These are phyloP conservation scores for Pseudogymnoascus sp. DNA, from an alignment of 2,329 filamentous ascomycete genomes.

Conservation along the genomic window DNA sequence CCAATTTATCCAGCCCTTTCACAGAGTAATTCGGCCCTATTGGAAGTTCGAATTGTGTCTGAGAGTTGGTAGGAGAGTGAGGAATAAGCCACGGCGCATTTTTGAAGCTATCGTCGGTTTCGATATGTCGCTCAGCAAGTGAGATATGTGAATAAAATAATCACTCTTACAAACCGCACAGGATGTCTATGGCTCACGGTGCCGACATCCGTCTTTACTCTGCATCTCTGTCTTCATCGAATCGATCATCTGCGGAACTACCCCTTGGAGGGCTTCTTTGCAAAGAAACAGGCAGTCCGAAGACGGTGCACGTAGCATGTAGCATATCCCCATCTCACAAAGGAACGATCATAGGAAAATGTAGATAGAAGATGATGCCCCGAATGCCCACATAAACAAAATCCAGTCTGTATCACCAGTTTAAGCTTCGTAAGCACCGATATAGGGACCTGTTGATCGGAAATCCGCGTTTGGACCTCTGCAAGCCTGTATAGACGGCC, in stretches of 20 bases:
- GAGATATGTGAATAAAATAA: neutral
- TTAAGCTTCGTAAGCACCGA: slow-evolving; percentile 53
- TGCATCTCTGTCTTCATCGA: neutral
- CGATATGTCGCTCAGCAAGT: neutral
- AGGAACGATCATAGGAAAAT: slow-evolving; percentile 84
- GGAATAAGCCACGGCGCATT: neutral
- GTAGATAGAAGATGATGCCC: slow-evolving; percentile 84
- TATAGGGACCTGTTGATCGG: slow-evolving; percentile 96
- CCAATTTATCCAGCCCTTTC: neutral
- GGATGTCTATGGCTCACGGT: neutral
- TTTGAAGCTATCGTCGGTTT: neutral
- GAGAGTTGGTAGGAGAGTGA: neutral
- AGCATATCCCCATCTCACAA: slow-evolving; percentile 70
- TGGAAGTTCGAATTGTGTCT: neutral
- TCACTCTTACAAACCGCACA: neutral
- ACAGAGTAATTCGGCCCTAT: neutral
- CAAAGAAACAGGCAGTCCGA: neutral
- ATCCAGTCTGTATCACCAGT: slow-evolving; percentile 51
- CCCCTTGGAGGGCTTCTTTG: neutral
- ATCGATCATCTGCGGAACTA: neutral
- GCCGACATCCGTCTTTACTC: neutral
- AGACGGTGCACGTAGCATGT: neutral
- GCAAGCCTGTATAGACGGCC: slow-evolving; percentile 79
- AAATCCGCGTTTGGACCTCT: slow-evolving; percentile 68
- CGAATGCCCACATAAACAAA: slow-evolving; percentile 40